These are phyloP conservation scores for Hippophae gyantsensis DNA, from an alignment of 306 rosid genomes.

Conservation along the genomic window DNA sequence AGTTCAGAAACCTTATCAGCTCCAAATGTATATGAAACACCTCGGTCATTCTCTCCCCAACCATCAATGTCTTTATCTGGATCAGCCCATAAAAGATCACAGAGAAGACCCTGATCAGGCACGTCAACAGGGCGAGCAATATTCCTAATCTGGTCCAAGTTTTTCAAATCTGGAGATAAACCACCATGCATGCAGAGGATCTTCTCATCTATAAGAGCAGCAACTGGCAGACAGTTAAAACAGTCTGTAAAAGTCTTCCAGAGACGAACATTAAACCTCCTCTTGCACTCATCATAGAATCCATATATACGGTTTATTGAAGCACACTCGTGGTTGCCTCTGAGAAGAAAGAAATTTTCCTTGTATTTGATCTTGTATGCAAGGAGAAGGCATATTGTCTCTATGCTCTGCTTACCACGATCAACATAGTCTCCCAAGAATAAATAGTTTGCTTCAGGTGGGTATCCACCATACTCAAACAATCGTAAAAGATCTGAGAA, in stretches of 20 bases:
- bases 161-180: conserved; percentile 60
- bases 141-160: conserved; percentile 62
- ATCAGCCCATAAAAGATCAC: conserved; percentile 85
- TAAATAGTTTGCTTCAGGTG: conserved; percentile 76
- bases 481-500: conserved; percentile 66
- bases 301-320: conserved; percentile 83
- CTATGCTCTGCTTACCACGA: conserved; percentile 81
- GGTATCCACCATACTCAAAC: conserved; percentile 78
- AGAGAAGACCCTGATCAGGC: conserved; percentile 79
- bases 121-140: conserved; percentile 79
- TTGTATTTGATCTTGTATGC: conserved; percentile 76
- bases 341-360: conserved; percentile 81
- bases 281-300: conserved; percentile 80
- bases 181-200: conserved; percentile 92
- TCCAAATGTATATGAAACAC: conserved; percentile 80
- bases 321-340: conserved; percentile 85
- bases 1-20: conserved; percentile 74
- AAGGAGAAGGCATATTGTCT: conserved; percentile 74
- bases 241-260: conserved; percentile 88
- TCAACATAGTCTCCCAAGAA: conserved; percentile 85
- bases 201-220: conserved; percentile 78
- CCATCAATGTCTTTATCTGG: conserved; percentile 83
- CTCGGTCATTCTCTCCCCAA: conserved; percentile 87
- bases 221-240: conserved; percentile 69
- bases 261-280: conserved; percentile 68